Evolutionary conservation across 2,329 filamentous ascomycete genomes (phyloP), one percentile per base, ranked within the genome.

Genomic region (Zasmidium angulare): DNA sequence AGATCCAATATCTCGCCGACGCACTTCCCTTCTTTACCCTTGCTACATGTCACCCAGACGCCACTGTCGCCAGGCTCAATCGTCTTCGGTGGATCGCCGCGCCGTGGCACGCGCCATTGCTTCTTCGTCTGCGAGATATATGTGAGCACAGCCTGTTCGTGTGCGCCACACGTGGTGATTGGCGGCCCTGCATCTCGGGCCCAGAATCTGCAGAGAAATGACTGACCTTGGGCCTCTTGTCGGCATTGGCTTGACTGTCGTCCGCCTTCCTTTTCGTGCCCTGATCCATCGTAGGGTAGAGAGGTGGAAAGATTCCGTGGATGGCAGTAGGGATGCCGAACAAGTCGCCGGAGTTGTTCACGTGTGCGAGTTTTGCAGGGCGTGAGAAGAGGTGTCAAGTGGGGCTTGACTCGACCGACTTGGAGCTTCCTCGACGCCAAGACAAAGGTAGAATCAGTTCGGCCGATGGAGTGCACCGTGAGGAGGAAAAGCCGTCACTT

Each of bases 41-140:
- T 84, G 53, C 88, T 85, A 71, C 89, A 93, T 0, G 89, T 92
- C 24, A 88, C 87, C 89, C 89, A 93, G 59, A 93, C 86, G 3
- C 90, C 90, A 54, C 82, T 79, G 68, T 92, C 88, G 3, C 89
- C 89, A 3, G 87, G 79, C 66, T 89, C 84, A 50, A 92, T 81
- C 31, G 58, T 57, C 51, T 75, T 60, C 31, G 68, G 66, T 24
- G 65, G 69, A 12, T 47, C 58, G 50, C 66, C 63, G 63, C 68
- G 73, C 55, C 59, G 72, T 43, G 76, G 76, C 60, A 73, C 72
- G 20, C 71, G 73, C 78, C 78, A 79, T 66, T 76, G 73, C 69
- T 76, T 79, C 68, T 76, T 79, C 17, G 71, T 73, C 76, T 79
- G 53, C 36, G 24, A 40, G 59, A 23, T 6, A 9, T 46, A 51